Base-by-base conservation (phyloP, 1,284 basidiomycete species). In the Pyrrhoderma noxium region DNA sequence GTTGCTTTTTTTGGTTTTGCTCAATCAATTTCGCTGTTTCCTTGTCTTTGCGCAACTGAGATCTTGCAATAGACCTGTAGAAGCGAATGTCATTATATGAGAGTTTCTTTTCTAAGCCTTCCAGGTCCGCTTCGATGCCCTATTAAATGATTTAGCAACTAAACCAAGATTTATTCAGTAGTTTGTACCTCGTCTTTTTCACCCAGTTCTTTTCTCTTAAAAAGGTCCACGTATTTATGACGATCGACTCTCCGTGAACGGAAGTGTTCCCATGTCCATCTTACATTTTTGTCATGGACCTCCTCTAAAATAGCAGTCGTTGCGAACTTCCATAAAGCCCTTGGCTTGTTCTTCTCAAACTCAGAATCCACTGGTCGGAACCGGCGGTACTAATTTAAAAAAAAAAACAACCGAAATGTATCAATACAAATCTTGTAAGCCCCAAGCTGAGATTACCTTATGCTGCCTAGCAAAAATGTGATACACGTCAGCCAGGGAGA, bases 81-180 rank as follows among this genome's bases (percentile, higher is more conserved):
- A 98, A 98, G 9, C 96, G 86, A 49, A 99, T 89, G 61, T 99
- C 96, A 64, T 97, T 92, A 63, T 98, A 99, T 0, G 82, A 78
- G 9, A 99, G 74, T 64, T 90, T 91, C 59, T 67, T 71, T 65
- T 99, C 97, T 47, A 99, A 70, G 3, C 70, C 71, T 45, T 71
- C 65, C 27, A 70, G 58, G 44, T 93, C 91, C 83, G 93, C 58
- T n/a, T 40, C 25, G 31, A 55, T 49, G 38, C 59, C 34, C 52
- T 38, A 25, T 51, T 52, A 39, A 16, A 14, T 46, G n/a, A 13
- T 47, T 35, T 8, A 5, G 45, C 7, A 5, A 3, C 16, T 47
- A 21, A 9, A 43, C 27, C 22, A n/a, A n/a, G n/a, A n/a, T n/a
- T n/a, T n/a, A n/a, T n/a, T n/a, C n/a, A n/a, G n/a, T 27, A 25